These are phyloP conservation scores for Chaetomiaceae sp. DNA, from an alignment of 2,329 filamentous ascomycete species.

Conservation along the genomic window DNA sequence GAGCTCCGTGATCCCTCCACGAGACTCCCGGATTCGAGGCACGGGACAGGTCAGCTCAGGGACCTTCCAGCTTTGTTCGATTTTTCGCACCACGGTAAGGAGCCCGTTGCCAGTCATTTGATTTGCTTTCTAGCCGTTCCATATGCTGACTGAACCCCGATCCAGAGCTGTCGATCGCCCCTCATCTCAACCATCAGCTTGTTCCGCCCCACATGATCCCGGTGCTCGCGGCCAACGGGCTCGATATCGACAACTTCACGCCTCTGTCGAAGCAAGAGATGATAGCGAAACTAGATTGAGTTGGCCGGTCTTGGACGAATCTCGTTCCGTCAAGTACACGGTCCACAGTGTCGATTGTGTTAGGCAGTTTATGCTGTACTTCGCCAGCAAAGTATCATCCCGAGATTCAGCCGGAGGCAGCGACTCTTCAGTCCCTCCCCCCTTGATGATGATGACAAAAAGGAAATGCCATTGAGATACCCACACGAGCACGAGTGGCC, in stretches of 20 bases:
- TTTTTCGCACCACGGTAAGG: conserved; percentile 86
- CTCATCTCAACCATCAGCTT: conserved; percentile 79
- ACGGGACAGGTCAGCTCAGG: conserved; percentile 72
- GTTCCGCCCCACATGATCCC: conserved; percentile 79
- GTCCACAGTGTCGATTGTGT: conserved; percentile 19
- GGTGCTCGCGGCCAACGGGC: conserved; percentile 67
- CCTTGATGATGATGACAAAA: conserved; percentile 24
- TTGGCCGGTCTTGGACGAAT: conserved; percentile 12
- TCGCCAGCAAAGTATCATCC: conserved; percentile 25
- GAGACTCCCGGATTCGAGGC: conserved; percentile 88
- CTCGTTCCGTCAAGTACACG: conserved; percentile 15
- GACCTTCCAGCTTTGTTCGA: conserved; percentile 88
- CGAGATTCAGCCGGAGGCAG: conserved; percentile 20
- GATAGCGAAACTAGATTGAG: conserved; percentile 95
- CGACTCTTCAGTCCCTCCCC: conserved; percentile 20
- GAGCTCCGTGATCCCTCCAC: conserved; percentile 90
- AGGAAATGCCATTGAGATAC: conserved; percentile 22
- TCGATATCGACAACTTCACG: conserved; percentile 92
- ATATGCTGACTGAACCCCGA: conserved; percentile 25
- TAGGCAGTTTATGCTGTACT: conserved; percentile 24
- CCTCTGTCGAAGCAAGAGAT: conserved; percentile 92
- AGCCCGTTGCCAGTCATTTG: background rate
- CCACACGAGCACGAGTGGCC: conserved; percentile 18
- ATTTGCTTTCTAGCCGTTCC: conserved; percentile 11
- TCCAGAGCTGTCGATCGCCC: conserved; percentile 91